phyloP scores from a whole-genome alignment of 2,329 filamentous ascomycete species.

The Pseudocercospora pini-densiflorae region DNA sequence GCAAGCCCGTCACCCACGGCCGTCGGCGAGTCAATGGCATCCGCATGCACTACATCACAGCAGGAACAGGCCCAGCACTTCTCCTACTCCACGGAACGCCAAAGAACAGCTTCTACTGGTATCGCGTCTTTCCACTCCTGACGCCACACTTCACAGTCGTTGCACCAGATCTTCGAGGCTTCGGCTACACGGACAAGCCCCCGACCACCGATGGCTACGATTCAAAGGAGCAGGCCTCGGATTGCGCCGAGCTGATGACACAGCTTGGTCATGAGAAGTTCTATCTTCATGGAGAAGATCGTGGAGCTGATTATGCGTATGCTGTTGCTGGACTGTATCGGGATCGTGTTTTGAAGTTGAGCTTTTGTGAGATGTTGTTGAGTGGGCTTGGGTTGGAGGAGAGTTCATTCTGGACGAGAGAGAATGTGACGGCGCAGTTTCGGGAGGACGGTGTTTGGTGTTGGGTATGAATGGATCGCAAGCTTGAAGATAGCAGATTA shows the following conservation, averaged over 20 bases:
- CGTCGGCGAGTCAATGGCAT: constrained; percentile 41
- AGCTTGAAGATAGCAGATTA: background rate
- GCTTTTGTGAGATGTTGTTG: constrained; percentile 43
- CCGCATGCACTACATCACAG: constrained; percentile 41
- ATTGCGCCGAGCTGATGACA: constrained; percentile 43
- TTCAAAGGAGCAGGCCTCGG: constrained; percentile 42
- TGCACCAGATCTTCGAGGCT: constrained; percentile 44
- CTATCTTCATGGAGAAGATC: constrained; percentile 42
- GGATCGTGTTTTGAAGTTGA: constrained; percentile 39
- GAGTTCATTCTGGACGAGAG: constrained; percentile 38
- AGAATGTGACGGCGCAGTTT: constrained; percentile 40
- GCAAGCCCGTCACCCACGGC: constrained; percentile 36
- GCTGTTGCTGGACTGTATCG: constrained; percentile 40
- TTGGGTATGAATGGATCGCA: constrained; percentile 31
- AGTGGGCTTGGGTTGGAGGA: constrained; percentile 41
- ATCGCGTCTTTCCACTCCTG: constrained; percentile 42
- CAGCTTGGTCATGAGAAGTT: constrained; percentile 41
- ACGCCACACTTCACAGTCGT: constrained; percentile 44
- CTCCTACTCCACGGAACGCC: constrained; percentile 41
- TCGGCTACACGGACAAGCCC: constrained; percentile 47
- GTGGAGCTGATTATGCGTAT: constrained; percentile 44
- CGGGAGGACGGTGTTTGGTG: constrained; percentile 43
- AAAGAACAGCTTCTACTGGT: constrained; percentile 45
- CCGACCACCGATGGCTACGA: constrained; percentile 46
- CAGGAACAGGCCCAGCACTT: constrained; percentile 36